These are phyloP conservation scores for Starmerella etchellsii DNA, from an alignment of 805 yeast genomes.

Conservation along the genomic window DNA sequence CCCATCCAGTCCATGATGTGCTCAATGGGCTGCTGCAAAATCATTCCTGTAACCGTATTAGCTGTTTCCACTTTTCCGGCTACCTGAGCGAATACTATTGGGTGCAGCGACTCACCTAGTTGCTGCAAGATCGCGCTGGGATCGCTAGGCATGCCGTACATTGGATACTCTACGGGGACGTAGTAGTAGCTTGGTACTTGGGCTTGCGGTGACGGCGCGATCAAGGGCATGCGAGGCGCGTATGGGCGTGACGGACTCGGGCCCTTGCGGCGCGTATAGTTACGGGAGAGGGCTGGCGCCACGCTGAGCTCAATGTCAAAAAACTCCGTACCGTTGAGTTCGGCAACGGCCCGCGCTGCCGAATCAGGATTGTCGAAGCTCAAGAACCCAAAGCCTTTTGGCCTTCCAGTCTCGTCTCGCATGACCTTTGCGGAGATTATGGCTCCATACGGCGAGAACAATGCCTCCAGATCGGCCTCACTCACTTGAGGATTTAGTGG, in stretches of 20 bases:
- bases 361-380: conserved; percentile 53
- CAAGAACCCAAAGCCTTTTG: conserved; percentile 74
- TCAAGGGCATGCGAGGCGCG: neutral
- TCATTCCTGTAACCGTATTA: conserved; percentile 91
- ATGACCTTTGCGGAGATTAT: conserved; percentile 45
- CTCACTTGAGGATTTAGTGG: conserved; percentile 43
- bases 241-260: no score
- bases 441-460: conserved; percentile 38
- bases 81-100: conserved; percentile 67
- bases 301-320: conserved; percentile 45
- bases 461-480: conserved; percentile 38
- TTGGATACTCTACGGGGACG: conserved; percentile 1
- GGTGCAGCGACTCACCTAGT: conserved; percentile 84
- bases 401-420: conserved; percentile 37
- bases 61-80: conserved; percentile 71
- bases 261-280: no score
- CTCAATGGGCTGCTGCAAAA: conserved; percentile 76
- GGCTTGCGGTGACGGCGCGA: neutral
- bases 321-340: conserved; percentile 43
- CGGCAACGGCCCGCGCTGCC: conserved; percentile 57
- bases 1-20: conserved; percentile 76
- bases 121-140: neutral
- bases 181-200: conserved; percentile 1
- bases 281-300: conserved; percentile 52
- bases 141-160: neutral